phyloP scores from a whole-genome alignment of 441 rosid genomes.

The Gossypium schwendimanii region DNA sequence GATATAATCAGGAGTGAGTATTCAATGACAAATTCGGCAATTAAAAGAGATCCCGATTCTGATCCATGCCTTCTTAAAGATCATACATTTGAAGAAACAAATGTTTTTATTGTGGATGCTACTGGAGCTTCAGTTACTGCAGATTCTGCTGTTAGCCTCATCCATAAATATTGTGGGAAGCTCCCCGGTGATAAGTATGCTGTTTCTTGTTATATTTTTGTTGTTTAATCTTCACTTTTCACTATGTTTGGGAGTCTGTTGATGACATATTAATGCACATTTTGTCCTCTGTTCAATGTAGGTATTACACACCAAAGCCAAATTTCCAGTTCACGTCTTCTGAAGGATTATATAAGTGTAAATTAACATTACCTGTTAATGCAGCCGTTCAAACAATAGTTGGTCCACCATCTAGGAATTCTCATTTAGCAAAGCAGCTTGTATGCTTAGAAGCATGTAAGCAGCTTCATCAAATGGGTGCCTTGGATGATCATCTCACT shows the following conservation, averaged over 20 bases:
- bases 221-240: slow-evolving; percentile 5
- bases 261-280: background rate
- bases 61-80: slow-evolving; percentile 31
- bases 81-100: slow-evolving; percentile 25
- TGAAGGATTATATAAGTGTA: slow-evolving; percentile 35
- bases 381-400: slow-evolving; percentile 45
- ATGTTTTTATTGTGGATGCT: slow-evolving; percentile 31
- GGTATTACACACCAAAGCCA: slow-evolving; percentile 48
- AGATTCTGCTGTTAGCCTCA: slow-evolving; percentile 50
- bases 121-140: slow-evolving; percentile 54
- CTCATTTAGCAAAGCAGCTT: slow-evolving; percentile 50
- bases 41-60: slow-evolving; percentile 50
- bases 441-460: slow-evolving; percentile 68
- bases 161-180: slow-evolving; percentile 46
- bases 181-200: slow-evolving; percentile 58
- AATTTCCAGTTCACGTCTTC: slow-evolving; percentile 31
- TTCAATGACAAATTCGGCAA: slow-evolving; percentile 47
- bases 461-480: slow-evolving; percentile 58
- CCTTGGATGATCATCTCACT: slow-evolving; percentile 47
- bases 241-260: background rate
- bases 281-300: slow-evolving; percentile 15
- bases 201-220: background rate
- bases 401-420: slow-evolving; percentile 50
- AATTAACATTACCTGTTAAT: slow-evolving; percentile 45
- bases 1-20: slow-evolving; percentile 59